Evolutionary conservation across 495 filamentous ascomycete species (phyloP).

Genomic region (Penicillium diatomitis): DNA sequence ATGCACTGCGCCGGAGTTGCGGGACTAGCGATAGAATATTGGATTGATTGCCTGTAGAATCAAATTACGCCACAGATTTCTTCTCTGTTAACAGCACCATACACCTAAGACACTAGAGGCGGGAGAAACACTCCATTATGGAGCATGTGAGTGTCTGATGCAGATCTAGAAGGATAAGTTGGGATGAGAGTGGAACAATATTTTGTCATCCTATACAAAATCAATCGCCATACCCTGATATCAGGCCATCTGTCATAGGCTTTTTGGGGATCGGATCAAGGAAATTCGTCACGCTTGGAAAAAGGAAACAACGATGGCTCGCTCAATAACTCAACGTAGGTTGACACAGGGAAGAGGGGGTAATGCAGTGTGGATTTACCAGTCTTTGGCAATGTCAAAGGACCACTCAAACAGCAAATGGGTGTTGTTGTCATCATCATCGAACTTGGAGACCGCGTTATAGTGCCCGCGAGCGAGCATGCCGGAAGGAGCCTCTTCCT

Average conservation of each 20-base stretch:
- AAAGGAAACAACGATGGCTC: conserved; percentile 11
- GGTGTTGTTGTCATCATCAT: conserved; percentile 82
- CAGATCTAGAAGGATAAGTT: too few species aligned
- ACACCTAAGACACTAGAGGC: too few species aligned
- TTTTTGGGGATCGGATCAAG: conserved; percentile 14
- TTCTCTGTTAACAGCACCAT: too few species aligned
- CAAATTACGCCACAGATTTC: too few species aligned
- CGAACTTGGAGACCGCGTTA: conserved; percentile 73
- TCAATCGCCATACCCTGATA: conserved; percentile 4
- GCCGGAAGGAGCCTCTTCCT: conserved; percentile 83
- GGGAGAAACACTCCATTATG: too few species aligned
- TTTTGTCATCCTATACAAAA: conserved; percentile 12
- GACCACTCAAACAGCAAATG: conserved; percentile 89
- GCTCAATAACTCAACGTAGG: conserved; percentile 21
- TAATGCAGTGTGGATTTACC: conserved; percentile 33
- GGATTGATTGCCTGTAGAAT: conserved; percentile 6
- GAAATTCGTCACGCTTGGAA: conserved; percentile 27
- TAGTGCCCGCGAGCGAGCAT: conserved; percentile 84
- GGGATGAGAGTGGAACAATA: neutral
- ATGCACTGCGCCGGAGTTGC: conserved; percentile 23
- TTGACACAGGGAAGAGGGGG: conserved; percentile 2
- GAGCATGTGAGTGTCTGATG: too few species aligned
- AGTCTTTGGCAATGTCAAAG: conserved; percentile 92
- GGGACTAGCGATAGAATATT: conserved; percentile 8
- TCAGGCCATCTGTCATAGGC: conserved; percentile 14